A percentile compares a stretch with the other conserved stretches of the same genome.
Conservation (phyloP, 352 stramenopile genomes). For the Pythium chondricola region DNA sequence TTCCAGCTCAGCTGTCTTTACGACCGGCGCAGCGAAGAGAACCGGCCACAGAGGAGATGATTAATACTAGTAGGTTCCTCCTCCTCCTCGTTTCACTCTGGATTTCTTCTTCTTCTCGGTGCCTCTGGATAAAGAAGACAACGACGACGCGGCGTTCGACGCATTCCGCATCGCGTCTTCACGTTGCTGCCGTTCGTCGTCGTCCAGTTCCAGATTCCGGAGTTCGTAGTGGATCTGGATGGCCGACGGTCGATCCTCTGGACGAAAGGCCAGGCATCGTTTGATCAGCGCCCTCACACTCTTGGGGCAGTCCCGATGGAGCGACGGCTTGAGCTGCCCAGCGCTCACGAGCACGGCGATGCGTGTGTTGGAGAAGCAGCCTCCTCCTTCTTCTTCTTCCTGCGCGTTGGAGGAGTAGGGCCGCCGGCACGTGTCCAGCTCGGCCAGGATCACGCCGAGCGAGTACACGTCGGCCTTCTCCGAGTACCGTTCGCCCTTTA, state of each 20-base stretch:
- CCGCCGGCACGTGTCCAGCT: conserved; percentile 31
- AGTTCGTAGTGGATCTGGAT: conserved; percentile 66
- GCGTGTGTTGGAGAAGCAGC: conserved; percentile 3
- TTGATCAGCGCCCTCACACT: conserved; percentile 37
- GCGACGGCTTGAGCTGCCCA: conserved; percentile 34
- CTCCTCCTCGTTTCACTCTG: neutral
- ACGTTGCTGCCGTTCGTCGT: neutral
- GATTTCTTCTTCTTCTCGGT: neutral
- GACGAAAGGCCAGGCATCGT: conserved; percentile 46
- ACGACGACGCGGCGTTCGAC: too few relatives aligned
- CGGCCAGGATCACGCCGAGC: conserved; percentile 30
- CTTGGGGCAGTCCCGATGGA: conserved; percentile 43
- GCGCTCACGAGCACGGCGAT: conserved; percentile 22
- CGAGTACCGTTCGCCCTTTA: conserved; percentile 18
- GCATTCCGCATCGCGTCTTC: too few relatives aligned
- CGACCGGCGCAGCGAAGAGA: too few relatives aligned
- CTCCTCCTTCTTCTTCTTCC: conserved; percentile 5
- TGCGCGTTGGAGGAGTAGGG: conserved; percentile 21
- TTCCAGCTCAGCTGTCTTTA: too few relatives aligned
- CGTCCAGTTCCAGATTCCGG: conserved; percentile 8
- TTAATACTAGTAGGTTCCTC: neutral
- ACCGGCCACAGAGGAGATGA: too few relatives aligned
- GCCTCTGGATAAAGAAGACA: neutral
- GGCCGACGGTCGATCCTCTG: conserved; percentile 46
- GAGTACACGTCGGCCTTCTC: conserved; percentile 24